phyloP scores from a whole-genome alignment of 176 grass and related monocot species.

The Oryza officinalis region DNA sequence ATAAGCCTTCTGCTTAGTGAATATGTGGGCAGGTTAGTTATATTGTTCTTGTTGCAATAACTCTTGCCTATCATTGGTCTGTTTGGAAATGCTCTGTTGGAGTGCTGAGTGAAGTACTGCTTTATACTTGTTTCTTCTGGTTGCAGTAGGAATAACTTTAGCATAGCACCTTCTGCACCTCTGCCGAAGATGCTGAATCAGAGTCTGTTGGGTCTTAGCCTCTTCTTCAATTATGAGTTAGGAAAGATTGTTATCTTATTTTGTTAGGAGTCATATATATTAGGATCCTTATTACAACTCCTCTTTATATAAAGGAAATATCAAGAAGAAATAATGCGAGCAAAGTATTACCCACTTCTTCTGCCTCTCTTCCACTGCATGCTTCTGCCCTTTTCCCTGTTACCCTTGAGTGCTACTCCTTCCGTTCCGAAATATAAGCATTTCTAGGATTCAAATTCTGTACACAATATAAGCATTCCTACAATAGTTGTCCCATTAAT shows the following conservation, averaged over 20 bases:
- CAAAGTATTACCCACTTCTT: not conserved
- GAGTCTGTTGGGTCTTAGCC: not conserved
- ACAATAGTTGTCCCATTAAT: no score
- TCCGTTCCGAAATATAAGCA: no score
- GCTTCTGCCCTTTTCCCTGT: not conserved
- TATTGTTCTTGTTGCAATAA: not conserved
- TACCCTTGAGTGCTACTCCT: not conserved
- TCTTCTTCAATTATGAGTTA: not conserved
- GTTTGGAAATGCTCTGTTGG: not conserved
- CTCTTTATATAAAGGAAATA: no score
- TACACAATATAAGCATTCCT: no score
- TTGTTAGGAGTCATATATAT: not conserved
- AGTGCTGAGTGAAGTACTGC: not conserved
- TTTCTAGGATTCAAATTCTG: no score
- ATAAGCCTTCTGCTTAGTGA: not conserved
- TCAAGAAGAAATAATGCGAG: not conserved
- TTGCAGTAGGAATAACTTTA: not conserved
- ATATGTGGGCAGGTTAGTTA: not conserved
- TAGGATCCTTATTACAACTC: no score
- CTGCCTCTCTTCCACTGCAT: not conserved
- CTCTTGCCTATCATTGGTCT: not conserved
- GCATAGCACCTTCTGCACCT: not conserved
- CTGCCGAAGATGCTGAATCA: not conserved
- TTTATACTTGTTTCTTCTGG: not conserved
- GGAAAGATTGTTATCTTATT: not conserved